Percentiles rank a stretch among this genome's conserved stretches.
phyloP scores from a whole-genome alignment of 768 basidiomycete genomes.

The Collybia sp. region DNA sequence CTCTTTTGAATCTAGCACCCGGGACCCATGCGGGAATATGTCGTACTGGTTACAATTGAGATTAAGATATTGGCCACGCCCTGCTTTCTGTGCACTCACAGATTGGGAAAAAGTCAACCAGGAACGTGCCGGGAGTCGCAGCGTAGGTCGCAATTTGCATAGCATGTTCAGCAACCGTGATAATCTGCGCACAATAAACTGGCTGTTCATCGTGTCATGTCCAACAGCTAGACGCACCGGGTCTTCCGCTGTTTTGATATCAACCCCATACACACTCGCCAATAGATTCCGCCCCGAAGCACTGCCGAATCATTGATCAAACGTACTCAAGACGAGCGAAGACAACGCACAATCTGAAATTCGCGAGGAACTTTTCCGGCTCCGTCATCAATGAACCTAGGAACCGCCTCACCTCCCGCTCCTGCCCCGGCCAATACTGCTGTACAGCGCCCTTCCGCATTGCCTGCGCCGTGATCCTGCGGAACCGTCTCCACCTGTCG shows the following conservation, averaged over 20 bases:
- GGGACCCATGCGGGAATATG: slow-evolving; percentile 35
- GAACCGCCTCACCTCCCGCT: background rate
- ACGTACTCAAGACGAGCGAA: too few species aligned
- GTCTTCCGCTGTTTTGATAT: too few species aligned
- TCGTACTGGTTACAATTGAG: too few species aligned
- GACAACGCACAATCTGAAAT: slow-evolving; percentile 20
- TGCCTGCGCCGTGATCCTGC: too few species aligned
- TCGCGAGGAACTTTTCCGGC: too few species aligned
- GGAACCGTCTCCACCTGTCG: too few species aligned
- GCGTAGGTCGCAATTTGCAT: slow-evolving; percentile 16
- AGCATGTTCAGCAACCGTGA: slow-evolving; percentile 16
- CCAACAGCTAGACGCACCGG: slow-evolving; percentile 11
- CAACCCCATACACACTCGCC: slow-evolving; percentile 19
- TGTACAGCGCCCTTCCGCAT: too few species aligned
- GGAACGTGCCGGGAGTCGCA: slow-evolving; percentile 18
- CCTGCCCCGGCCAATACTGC: too few species aligned
- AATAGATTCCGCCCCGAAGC: slow-evolving; percentile 17
- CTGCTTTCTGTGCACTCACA: slow-evolving; percentile 5
- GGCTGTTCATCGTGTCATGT: background rate
- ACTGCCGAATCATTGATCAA: too few species aligned
- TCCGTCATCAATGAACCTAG: background rate
- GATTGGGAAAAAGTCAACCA: too few species aligned
- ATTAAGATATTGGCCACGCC: background rate
- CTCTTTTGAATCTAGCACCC: slow-evolving; percentile 38
- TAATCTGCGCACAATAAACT: slow-evolving; percentile 11